These are phyloP conservation scores for Ophiostoma fasciatum DNA, from an alignment of 2,329 filamentous ascomycete genomes.

Conservation along the genomic window DNA sequence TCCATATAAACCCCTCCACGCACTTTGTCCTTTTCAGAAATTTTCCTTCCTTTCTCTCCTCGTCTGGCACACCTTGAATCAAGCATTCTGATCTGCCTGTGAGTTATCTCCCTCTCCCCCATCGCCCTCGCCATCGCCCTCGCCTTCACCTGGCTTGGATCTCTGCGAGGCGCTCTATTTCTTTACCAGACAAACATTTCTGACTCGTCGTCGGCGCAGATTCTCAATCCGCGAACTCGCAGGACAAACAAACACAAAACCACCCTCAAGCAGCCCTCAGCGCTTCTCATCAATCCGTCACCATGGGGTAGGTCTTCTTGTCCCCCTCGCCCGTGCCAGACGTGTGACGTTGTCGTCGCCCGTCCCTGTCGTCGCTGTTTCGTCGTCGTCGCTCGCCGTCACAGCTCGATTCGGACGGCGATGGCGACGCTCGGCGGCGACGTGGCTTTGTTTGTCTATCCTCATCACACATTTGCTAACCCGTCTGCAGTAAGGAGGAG, in stretches of 20 bases:
- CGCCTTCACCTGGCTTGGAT: too few relatives aligned
- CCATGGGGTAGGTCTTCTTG: conserved; percentile 5
- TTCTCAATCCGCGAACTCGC: neutral
- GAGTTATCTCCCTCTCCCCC: conserved; percentile 8
- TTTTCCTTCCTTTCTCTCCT: conserved; percentile 17
- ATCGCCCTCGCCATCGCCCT: conserved; percentile 2
- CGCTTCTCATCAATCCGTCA: too few relatives aligned
- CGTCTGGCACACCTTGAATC: conserved; percentile 26
- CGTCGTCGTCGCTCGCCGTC: neutral
- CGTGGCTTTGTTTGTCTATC: neutral
- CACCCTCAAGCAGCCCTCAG: conserved; percentile 1
- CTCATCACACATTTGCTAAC: conserved; percentile 11
- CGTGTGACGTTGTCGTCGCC: too few relatives aligned
- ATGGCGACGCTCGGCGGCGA: too few relatives aligned
- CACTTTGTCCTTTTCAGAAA: conserved; percentile 9
- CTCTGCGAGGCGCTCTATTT: too few relatives aligned
- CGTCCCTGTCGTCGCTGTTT: neutral
- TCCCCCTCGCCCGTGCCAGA: too few relatives aligned
- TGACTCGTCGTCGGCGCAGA: conserved; percentile 6
- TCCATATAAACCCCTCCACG: conserved; percentile 14
- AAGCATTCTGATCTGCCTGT: conserved; percentile 23
- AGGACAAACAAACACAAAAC: neutral
- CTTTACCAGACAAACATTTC: neutral
- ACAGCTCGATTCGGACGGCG: too few relatives aligned
- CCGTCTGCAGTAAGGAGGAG: conserved; percentile 64